phyloP scores from a whole-genome alignment of 1,284 basidiomycete genomes.

The Austroboletus niveus region DNA sequence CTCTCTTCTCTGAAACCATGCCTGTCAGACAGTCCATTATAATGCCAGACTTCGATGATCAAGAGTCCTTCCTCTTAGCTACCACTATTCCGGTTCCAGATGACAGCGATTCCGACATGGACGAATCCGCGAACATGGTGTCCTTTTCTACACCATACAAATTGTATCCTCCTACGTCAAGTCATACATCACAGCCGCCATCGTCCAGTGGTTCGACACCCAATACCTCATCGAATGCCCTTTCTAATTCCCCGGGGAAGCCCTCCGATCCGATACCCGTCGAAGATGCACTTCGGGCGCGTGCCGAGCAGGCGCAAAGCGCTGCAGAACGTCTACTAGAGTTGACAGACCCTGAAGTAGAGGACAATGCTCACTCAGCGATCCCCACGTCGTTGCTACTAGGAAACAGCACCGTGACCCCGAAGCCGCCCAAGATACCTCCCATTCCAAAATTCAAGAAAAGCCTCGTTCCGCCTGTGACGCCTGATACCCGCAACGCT shows the following conservation, averaged over 20 bases:
- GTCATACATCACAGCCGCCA: constrained; percentile 14
- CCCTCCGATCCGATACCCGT: constrained; percentile 46
- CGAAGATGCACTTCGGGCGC: constrained; percentile 79
- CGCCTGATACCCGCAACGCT: constrained; percentile 59
- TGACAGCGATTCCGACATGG: constrained; percentile 65
- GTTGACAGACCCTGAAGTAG: constrained; percentile 72
- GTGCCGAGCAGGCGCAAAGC: constrained; percentile 86
- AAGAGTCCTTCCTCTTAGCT: constrained; percentile 69
- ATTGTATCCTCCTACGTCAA: constrained; percentile 39
- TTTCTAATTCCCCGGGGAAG: constrained; percentile 52
- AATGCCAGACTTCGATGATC: constrained; percentile 41
- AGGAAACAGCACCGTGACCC: constrained; percentile 40
- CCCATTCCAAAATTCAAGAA: constrained; percentile 27
- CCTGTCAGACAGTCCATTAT: constrained; percentile 39
- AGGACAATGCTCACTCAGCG: constrained; percentile 47
- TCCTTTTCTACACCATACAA: constrained; percentile 72
- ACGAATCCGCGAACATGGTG: constrained; percentile 57
- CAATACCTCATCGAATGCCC: constrained; percentile 48
- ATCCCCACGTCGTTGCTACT: constrained; percentile 57
- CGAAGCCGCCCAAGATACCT: constrained; percentile 34
- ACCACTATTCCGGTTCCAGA: constrained; percentile 69
- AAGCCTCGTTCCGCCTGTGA: constrained; percentile 43
- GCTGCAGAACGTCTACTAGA: constrained; percentile 81
- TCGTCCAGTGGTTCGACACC: constrained; percentile 53
- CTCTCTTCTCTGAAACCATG: constrained; percentile 27